Evolutionary conservation across 805 yeast species (phyloP), one percentile per base, ranked within the genome.

Genomic region (Candida qinlingensis): DNA sequence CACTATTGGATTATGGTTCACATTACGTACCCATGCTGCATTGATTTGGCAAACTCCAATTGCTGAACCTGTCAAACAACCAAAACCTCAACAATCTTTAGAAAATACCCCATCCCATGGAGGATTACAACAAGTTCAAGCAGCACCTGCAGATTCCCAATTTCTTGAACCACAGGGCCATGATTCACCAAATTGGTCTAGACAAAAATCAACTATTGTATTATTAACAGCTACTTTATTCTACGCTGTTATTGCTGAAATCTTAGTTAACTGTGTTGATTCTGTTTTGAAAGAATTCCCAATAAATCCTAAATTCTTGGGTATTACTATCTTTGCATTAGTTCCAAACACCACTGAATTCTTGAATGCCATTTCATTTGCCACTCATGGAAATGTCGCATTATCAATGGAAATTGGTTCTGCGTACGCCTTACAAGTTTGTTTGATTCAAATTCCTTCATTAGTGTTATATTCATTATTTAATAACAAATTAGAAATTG

Each of bases 301-400:
- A n/a, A 81, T 94, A 45, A 79, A 87, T 58, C 96, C 96, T 19
- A 92, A 94, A 62, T 83, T 94, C 62, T 73, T 94, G 39, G 99
- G 99, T 6, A 74, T 94, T 56, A 92, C 98, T 0, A 86, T 94
- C 2, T 94, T 94, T 70, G 98, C 99, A 0, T 71, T 94, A 40
- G 97, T 94, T 29, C 99, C 99, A 10, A 94, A 91, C 62, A 89
- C 98, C 6, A 94, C 99, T 0, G 99, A 94, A 68, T 94, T 94
- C 60, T 76, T 94, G 50, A 94, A 94, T 67, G 99, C 98, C 59
- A 91, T 94, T 49, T 90, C 97, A 28, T 94, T 94, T 71, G 99
- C 99, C 0, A 81, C 89, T 57, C 82, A 92, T 57, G 99, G 99
- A 1, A 94, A 94, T 57, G 96, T 94, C 47, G 96, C 99, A 0